Percentiles rank a stretch among this genome's conserved stretches.
Conservation (phyloP, 805 yeast species). For the Yueomyces sinensis region DNA sequence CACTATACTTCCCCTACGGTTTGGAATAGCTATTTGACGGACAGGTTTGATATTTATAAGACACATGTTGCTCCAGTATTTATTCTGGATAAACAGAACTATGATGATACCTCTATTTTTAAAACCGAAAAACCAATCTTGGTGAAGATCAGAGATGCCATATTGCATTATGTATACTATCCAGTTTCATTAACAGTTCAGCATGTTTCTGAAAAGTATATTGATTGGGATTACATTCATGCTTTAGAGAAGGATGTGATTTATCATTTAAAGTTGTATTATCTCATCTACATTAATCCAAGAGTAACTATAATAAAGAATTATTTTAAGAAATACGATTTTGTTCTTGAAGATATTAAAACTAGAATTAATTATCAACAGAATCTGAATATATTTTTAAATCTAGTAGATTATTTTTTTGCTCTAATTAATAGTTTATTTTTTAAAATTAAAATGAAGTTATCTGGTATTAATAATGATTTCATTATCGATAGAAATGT, state of each 20-base stretch:
- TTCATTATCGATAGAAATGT: too few species aligned
- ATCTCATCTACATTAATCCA: not conserved
- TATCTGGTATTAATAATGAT: too few species aligned
- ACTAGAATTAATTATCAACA: too few species aligned
- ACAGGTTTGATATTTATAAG: not conserved
- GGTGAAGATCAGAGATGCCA: not conserved
- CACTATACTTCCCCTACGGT: not conserved
- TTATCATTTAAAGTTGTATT: not conserved
- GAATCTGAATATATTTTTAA: too few species aligned
- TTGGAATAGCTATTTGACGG: not conserved
- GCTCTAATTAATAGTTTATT: too few species aligned
- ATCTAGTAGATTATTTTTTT: too few species aligned
- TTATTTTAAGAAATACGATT: too few species aligned
- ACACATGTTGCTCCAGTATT: not conserved
- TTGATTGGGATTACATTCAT: not conserved
- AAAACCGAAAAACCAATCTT: not conserved
- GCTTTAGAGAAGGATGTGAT: not conserved
- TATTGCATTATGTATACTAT: not conserved
- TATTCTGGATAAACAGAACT: not conserved
- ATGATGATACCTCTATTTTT: not conserved
- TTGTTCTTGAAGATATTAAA: not conserved
- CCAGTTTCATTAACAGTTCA: too few species aligned
- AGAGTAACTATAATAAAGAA: not conserved
- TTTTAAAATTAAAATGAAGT: too few species aligned
- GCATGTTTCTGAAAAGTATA: too few species aligned